Conservation (phyloP, 1,284 basidiomycete species). For the Cutaneotrichosporon cavernicola region DNA sequence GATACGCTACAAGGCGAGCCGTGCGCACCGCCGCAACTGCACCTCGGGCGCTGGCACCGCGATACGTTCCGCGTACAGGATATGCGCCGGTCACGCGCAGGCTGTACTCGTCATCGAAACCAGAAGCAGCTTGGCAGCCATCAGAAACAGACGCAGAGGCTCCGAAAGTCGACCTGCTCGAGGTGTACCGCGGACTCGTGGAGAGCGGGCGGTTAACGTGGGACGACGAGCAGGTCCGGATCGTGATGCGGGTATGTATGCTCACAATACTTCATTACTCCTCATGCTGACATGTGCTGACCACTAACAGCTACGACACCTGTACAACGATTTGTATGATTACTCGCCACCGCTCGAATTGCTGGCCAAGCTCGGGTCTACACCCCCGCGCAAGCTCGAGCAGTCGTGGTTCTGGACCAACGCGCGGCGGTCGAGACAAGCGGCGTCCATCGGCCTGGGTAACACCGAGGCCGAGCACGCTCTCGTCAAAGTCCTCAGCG, state of each 20-base stretch:
- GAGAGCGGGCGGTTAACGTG: constrained; percentile 60
- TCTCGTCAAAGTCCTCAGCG: constrained; percentile 60
- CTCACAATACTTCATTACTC: background rate
- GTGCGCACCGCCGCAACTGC: background rate
- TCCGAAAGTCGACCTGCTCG: constrained; percentile 54
- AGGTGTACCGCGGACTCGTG: constrained; percentile 57
- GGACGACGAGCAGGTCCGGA: constrained; percentile 66
- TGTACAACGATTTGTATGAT: constrained; percentile 39
- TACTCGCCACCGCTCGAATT: constrained; percentile 52
- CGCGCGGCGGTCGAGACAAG: background rate
- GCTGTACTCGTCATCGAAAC: background rate
- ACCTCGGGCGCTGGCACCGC: background rate
- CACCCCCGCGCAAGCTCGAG: constrained; percentile 31
- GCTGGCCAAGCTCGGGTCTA: constrained; percentile 40
- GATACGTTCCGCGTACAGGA: background rate
- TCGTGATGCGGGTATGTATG: constrained; percentile 61
- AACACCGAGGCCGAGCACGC: constrained; percentile 29
- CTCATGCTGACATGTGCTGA: constrained; percentile 3
- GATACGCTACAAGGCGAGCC: background rate
- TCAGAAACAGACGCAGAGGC: background rate
- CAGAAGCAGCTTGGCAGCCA: background rate
- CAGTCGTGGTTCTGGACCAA: constrained; percentile 10
- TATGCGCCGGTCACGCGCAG: background rate
- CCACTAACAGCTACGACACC: constrained; percentile 42
- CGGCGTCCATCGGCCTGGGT: constrained; percentile 6